Evolutionary conservation across 75 land plant species (phyloP), one percentile per base, ranked within the genome.

Genomic region (Cryptomeria japonica): DNA sequence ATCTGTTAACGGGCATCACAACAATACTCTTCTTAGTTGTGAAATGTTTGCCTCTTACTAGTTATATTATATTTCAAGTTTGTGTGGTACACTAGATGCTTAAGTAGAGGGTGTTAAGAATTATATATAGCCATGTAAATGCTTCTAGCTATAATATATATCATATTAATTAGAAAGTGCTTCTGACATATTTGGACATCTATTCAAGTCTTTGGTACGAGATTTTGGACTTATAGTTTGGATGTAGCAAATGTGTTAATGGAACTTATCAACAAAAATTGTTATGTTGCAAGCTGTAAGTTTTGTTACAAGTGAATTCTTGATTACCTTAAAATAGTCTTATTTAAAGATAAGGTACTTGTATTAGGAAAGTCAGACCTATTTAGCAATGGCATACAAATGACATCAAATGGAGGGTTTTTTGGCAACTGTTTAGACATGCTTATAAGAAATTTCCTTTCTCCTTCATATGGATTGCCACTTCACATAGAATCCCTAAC

Each of bases 401-500:
- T 96, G 64, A 90, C 93, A 86, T 91, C 94, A 15, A 94, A 87
- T 85, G 96, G 95, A 79, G 89, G 91, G 31, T 91, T 80, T 84
- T 87, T 96, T 31, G 92, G 93, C 79, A 89, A 86, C 22, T 95
- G 95, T 85, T 89, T 97, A 87, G 92, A 92, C 15, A 94, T 94
- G 95, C 96, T 97, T 83, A 96, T 97, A 2, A 84, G 89, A 86
- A 95, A 97, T 84, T 96, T 96, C 51, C 72, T 91, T 36, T 95
- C 99, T 2, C 99, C 99, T 2, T 56, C 75, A 15, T 91, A 90
- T 37, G 90, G 92, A 28, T 51, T 91, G n/a, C 90, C 88, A 19
- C 84, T 87, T 0, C 88, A 86, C 41, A 39, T 92, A 32, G 93
- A 92, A 77, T 84, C 83, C 32, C 86, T 88, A 16, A 92, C 87